phyloP scores from a whole-genome alignment of 345 rosid species.

The Acer negundo region DNA sequence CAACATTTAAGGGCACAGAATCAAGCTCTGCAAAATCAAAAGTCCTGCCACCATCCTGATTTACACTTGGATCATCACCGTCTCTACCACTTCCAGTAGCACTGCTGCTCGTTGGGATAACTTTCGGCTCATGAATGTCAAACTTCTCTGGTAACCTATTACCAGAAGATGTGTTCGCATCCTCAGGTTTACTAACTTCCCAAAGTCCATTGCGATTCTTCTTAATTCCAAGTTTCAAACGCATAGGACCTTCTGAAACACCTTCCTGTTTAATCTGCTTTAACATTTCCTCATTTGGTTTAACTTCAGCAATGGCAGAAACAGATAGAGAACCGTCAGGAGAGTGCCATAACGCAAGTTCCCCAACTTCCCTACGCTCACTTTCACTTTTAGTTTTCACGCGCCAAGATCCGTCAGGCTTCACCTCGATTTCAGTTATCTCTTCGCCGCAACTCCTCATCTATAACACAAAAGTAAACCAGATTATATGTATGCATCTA shows the following conservation, averaged over 20 bases:
- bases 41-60: conserved; percentile 76
- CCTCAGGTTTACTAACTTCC: conserved; percentile 91
- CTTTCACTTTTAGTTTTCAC: conserved; percentile 73
- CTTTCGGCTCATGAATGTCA: conserved; percentile 49
- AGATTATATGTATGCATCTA: conserved; percentile 1
- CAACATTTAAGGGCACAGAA: conserved; percentile 69
- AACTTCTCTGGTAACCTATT: conserved; percentile 57
- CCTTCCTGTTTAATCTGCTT: conserved; percentile 75
- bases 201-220: conserved; percentile 84
- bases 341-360: conserved; percentile 79
- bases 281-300: conserved; percentile 49
- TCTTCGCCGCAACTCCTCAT: conserved; percentile 90
- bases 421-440: conserved; percentile 78
- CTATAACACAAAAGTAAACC: conserved; percentile 41
- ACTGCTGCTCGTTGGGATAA: conserved; percentile 89
- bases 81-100: conserved; percentile 91
- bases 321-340: conserved; percentile 67
- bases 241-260: conserved; percentile 63
- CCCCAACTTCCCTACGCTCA: conserved; percentile 80
- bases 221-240: conserved; percentile 89
- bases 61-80: conserved; percentile 92
- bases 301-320: conserved; percentile 40
- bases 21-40: conserved; percentile 78
- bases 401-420: conserved; percentile 98
- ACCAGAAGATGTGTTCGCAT: conserved; percentile 59